Base-by-base conservation (phyloP, 495 filamentous ascomycete genomes). In the Hypoxylon lenormandii region DNA sequence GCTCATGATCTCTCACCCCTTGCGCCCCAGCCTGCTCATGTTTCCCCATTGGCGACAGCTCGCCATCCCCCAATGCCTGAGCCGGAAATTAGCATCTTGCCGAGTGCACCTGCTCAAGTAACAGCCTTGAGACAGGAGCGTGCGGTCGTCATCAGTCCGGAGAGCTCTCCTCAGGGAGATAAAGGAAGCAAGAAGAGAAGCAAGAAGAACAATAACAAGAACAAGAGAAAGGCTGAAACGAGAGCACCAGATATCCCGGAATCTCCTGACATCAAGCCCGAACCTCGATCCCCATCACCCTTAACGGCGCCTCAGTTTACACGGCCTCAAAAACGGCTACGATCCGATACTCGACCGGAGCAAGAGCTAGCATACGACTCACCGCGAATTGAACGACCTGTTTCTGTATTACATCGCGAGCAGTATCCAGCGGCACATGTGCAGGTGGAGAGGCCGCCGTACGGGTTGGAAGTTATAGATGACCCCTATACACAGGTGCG, bases 231-330 rank as follows among this genome's bases (percentile, higher is more conserved):
- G 73, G 77, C 78, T 21, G 81, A 81, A 30, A 60, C 70, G 69
- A 73, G 76, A 69, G 76, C 66, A 69, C 76, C 66, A 65, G 82
- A 78, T 59, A 56, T 64, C 12, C 74, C 76, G 4, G 78, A 70
- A 11, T 83, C 81, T 22, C 84, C 90, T 6, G 86, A 86, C 71
- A 93, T 97, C 73, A 97, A 97, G 73, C 85, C 90, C 64, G 94
- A 97, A 75, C 93, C 93, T 6, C 83, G 90, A 11, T 97, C 93
- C 0, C 92, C 92, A 2, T 92, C 92, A 16, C 91, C 90, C 12
- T 82, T 92, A 50, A 79, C 83, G 46, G 85, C 86, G 57, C 81
- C 82, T 30, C 82, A 79, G 30, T 81, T 81, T 51, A 73, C 80
- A 40, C 79, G 83, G 37, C 83, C 85, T 5, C 73, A 76, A 46